Base-by-base conservation (phyloP, 352 stramenopile genomes). In the Phytophthora uliginosa region DNA sequence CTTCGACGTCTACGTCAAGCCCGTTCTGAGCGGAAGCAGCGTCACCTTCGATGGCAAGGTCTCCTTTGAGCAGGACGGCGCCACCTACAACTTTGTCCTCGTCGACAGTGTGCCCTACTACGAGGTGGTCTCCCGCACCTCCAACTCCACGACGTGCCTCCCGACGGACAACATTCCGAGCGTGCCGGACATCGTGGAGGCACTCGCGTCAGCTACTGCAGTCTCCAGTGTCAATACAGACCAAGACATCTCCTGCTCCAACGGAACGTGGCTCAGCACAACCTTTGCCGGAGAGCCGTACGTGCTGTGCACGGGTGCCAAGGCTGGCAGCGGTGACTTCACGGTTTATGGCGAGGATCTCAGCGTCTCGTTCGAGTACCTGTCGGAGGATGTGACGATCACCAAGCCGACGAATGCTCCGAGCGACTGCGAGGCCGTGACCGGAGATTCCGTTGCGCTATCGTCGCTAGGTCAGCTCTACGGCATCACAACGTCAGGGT, bases 1-100 rank as follows among this genome's bases (percentile, higher is more conserved):
- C 57, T 85, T 88, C 24, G 73, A 80, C n/a, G 54, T 85, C 45
- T 74, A 79, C 58, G 74, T 83, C 58, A 83, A 77, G 42, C 78
- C 74, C 10, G 65, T 80, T 7, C 52, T 73, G 10, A 68, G 24
- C 12, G 59, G 58, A 15, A 53, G 31, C 59, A 73, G 64, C 51
- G 65, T 66, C 36, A 69, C 60, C 0, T 90, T 90, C 55, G 76
- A 90, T 48, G 83, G 73, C 57, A 73, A 79, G 22, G 68, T 62
- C 18, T 74, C 58, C 0, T 75, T 84, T 52, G 60, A 76, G 47
- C 70, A 85, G 10, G 78, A 75, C 18, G 71, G 65, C 1, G 54
- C 59, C 15, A 82, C 66, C 9, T 69, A 88, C 59, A 84, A 75
- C 54, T 82, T 86, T 53, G 65, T 66, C 42, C 60, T 91, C 33